Conservation (phyloP, 2,329 filamentous ascomycete genomes). For the Ophiocordyceps unilateralis region DNA sequence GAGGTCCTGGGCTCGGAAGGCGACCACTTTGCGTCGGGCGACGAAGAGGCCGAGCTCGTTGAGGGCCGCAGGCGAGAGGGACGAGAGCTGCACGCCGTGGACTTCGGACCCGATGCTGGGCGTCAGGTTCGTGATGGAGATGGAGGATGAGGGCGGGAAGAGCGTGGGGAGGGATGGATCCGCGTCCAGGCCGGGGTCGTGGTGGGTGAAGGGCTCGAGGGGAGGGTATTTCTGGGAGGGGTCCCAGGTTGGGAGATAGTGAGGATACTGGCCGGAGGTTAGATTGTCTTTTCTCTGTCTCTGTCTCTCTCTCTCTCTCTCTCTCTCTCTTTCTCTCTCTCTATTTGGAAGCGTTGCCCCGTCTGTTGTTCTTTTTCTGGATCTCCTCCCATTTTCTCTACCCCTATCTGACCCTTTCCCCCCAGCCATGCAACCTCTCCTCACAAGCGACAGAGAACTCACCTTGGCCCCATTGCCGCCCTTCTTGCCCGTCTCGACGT, state of each 20-base stretch:
- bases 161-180: constrained; percentile 54
- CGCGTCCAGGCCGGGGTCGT: constrained; percentile 61
- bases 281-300: background rate
- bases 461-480: constrained; percentile 12
- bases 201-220: constrained; percentile 51
- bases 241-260: constrained; percentile 61
- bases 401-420: background rate
- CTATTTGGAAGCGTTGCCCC: no score
- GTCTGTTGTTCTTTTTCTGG: no score
- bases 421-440: no score
- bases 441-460: background rate
- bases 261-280: constrained; percentile 32
- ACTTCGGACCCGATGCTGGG: constrained; percentile 61
- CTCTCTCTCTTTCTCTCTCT: no score
- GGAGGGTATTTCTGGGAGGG: constrained; percentile 46
- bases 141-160: constrained; percentile 26
- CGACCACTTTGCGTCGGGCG: constrained; percentile 61
- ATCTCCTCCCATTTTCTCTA: no score
- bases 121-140: constrained; percentile 42
- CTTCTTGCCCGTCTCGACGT: constrained; percentile 11
- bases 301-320: no score
- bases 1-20: constrained; percentile 62
- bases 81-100: constrained; percentile 52
- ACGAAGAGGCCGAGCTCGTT: constrained; percentile 63
- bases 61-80: constrained; percentile 49